phyloP scores from a whole-genome alignment of 2,329 filamentous ascomycete species.

The Colletotrichum liriopes region DNA sequence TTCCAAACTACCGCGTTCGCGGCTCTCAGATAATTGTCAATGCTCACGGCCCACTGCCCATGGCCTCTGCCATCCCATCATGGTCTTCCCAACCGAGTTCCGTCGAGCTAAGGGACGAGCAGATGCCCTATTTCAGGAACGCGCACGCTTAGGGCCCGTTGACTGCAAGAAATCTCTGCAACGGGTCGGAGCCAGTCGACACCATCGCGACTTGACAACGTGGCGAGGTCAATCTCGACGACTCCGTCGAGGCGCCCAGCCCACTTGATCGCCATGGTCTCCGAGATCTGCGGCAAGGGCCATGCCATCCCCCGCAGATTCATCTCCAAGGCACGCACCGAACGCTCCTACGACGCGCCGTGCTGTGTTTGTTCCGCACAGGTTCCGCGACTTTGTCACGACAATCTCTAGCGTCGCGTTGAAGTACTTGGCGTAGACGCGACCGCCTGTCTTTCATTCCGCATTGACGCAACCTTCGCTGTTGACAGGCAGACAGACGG shows the following conservation, averaged over 20 bases:
- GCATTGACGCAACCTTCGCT: conserved; percentile 25
- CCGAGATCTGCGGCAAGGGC: conserved; percentile 39
- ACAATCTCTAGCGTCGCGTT: background rate
- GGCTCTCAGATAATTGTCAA: conserved; percentile 7
- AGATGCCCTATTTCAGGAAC: conserved; percentile 37
- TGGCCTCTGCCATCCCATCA: conserved; percentile 36
- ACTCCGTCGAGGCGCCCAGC: conserved; percentile 19
- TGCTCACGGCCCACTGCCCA: conserved; percentile 22
- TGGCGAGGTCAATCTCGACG: conserved; percentile 30
- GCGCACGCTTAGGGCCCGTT: conserved; percentile 20
- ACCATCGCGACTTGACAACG: conserved; percentile 16
- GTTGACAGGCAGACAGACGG: conserved; percentile 10
- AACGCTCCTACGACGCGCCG: conserved; percentile 6
- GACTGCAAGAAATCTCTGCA: conserved; percentile 7
- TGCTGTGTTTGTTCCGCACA: conserved; percentile 13
- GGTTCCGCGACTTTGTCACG: conserved; percentile 23
- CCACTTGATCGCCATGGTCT: conserved; percentile 38
- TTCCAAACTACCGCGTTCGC: conserved; percentile 18
- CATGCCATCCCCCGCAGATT: conserved; percentile 24
- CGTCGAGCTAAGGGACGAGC: conserved; percentile 18
- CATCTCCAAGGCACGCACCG: background rate
- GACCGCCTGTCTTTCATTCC: conserved; percentile 5
- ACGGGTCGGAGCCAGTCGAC: conserved; percentile 4
- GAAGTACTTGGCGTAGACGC: conserved; percentile 8
- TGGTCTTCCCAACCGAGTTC: conserved; percentile 7